phyloP scores from a whole-genome alignment of 2,329 filamentous ascomycete genomes.

The Fusarium floridanum region DNA sequence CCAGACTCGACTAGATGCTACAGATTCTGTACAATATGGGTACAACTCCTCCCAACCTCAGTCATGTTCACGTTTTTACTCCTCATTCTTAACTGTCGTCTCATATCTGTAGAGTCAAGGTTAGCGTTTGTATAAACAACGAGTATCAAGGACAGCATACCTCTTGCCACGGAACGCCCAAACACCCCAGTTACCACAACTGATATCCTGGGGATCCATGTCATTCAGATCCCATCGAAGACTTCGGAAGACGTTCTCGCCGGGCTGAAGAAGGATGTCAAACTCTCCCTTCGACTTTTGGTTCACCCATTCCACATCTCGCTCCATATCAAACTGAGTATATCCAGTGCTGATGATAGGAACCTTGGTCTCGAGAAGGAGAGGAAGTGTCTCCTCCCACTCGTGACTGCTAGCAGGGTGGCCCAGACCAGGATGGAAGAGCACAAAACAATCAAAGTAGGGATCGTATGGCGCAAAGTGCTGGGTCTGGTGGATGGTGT shows the following conservation, averaged over 20 bases:
- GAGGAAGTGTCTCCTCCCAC: conserved; percentile 91
- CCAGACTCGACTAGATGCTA: conserved; percentile 33
- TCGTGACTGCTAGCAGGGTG: conserved; percentile 94
- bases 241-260: conserved; percentile 94
- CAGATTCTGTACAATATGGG: conserved; percentile 40
- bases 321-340: conserved; percentile 93
- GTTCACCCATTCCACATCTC: conserved; percentile 91
- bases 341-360: conserved; percentile 96
- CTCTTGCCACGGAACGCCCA: conserved; percentile 99
- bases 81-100: conserved; percentile 66
- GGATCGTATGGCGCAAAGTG: conserved; percentile 96
- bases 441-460: conserved; percentile 97
- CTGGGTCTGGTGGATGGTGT: conserved; percentile 91
- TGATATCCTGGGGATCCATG: conserved; percentile 91
- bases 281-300: conserved; percentile 90
- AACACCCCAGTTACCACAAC: conserved; percentile 95
- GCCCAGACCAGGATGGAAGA: conserved; percentile 96
- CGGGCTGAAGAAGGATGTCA: conserved; percentile 90
- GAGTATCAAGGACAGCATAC: conserved; percentile 64
- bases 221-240: conserved; percentile 98
- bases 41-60: conserved; percentile 19
- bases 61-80: conserved; percentile 25
- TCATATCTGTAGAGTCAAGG: conserved; percentile 65
- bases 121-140: conserved; percentile 4
- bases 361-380: conserved; percentile 93